phyloP scores from a whole-genome alignment of 345 rosid species.

The Microthlaspi erraticum region DNA sequence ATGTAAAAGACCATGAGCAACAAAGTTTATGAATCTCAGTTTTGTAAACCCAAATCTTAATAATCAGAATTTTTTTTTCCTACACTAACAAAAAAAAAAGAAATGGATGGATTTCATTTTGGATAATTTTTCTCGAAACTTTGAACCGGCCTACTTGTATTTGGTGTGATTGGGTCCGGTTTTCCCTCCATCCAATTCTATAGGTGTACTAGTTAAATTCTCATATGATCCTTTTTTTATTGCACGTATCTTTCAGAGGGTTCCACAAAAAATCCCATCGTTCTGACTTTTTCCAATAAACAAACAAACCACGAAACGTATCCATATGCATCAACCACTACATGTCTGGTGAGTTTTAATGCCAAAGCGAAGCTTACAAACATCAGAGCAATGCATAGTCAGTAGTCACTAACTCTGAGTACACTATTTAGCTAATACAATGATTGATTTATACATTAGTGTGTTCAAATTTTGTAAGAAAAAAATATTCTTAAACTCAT shows the following conservation, averaged over 20 bases:
- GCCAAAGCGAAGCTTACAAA: conserved; percentile 10
- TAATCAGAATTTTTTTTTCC: too few species aligned
- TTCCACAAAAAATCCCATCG: conserved; percentile 39
- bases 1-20: too few species aligned
- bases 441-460: neutral
- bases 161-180: conserved; percentile 5
- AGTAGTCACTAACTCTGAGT: neutral
- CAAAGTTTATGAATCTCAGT: too few species aligned
- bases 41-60: too few species aligned
- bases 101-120: too few species aligned
- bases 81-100: too few species aligned
- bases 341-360: conserved; percentile 19
- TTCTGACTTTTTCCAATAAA: conserved; percentile 20
- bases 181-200: neutral
- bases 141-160: too few species aligned
- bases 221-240: neutral
- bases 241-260: conserved; percentile 17
- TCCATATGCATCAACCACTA: neutral
- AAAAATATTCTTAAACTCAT: neutral
- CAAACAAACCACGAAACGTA: conserved; percentile 30
- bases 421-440: too few species aligned
- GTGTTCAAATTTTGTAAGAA: neutral
- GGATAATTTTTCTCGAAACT: too few species aligned
- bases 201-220: neutral
- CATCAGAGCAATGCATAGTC: neutral